Conservation (phyloP, 2,329 filamentous ascomycete species). For the Scedosporium dehoogii region DNA sequence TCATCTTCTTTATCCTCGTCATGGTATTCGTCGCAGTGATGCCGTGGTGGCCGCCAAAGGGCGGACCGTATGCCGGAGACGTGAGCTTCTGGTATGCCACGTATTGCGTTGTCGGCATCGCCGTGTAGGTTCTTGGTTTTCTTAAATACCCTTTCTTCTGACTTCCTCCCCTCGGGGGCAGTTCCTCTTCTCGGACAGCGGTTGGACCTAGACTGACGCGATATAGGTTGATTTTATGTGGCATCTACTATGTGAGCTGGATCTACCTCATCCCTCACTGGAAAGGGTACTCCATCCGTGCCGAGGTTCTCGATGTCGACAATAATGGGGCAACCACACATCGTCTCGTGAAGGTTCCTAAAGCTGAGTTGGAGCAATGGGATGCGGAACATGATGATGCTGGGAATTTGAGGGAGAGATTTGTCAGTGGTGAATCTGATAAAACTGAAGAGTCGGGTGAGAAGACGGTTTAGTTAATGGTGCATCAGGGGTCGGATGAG, state of each 20-base stretch:
- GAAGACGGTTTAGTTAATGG: not conserved
- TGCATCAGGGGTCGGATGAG: too few relatives aligned
- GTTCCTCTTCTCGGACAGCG: not conserved
- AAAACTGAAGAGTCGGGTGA: not conserved
- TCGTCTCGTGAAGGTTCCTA: constrained; percentile 42
- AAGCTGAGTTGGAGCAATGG: constrained; percentile 42
- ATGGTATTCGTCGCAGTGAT: constrained; percentile 56
- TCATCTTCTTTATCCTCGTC: constrained; percentile 50
- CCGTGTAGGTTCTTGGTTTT: constrained; percentile 37
- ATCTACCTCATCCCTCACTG: constrained; percentile 43
- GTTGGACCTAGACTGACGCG: not conserved
- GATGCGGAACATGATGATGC: constrained; percentile 47
- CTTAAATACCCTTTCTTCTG: not conserved
- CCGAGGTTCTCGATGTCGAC: constrained; percentile 42
- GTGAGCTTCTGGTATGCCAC: constrained; percentile 69
- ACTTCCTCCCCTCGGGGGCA: not conserved
- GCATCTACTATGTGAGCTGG: constrained; percentile 49
- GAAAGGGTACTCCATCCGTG: constrained; percentile 43
- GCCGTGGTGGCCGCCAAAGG: constrained; percentile 61
- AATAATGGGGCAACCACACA: constrained; percentile 33
- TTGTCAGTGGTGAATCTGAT: not conserved
- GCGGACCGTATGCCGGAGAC: constrained; percentile 48
- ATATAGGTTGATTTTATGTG: constrained; percentile 39
- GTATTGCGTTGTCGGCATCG: constrained; percentile 55
- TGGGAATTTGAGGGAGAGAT: constrained; percentile 16